These are phyloP conservation scores for Amaranthus palmeri DNA, from an alignment of 148 eudicot genomes.

Conservation along the genomic window DNA sequence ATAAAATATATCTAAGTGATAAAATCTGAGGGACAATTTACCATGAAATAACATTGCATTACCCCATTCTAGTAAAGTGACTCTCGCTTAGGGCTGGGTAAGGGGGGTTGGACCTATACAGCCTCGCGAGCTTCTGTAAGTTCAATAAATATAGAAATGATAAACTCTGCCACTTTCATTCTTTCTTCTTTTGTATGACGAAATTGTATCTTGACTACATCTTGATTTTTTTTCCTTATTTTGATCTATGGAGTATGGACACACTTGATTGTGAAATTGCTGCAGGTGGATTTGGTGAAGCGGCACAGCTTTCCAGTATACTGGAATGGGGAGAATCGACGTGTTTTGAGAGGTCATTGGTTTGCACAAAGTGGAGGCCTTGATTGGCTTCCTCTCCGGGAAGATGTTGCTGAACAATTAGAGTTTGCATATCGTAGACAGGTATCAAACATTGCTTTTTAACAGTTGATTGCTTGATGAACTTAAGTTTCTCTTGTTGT, in stretches of 20 bases:
- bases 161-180: not conserved
- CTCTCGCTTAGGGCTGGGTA: too few species aligned
- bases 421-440: constrained; percentile 80
- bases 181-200: not conserved
- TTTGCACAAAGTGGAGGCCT: constrained; percentile 88
- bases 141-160: not conserved
- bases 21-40: too few species aligned
- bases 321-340: constrained; percentile 90
- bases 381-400: constrained; percentile 97
- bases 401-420: constrained; percentile 93
- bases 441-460: constrained; percentile 33
- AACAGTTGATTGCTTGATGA: not conserved
- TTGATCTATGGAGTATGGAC: not conserved
- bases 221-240: not conserved
- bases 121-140: not conserved
- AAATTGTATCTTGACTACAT: not conserved
- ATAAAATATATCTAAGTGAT: too few species aligned
- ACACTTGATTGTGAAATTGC: not conserved
- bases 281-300: constrained; percentile 85
- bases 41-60: too few species aligned
- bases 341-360: constrained; percentile 98
- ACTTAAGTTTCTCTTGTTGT: not conserved
- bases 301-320: constrained; percentile 94
- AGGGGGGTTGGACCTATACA: too few species aligned
- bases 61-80: too few species aligned